phyloP scores from a whole-genome alignment of 148 eudicot species.

The Linanthus parryae region DNA sequence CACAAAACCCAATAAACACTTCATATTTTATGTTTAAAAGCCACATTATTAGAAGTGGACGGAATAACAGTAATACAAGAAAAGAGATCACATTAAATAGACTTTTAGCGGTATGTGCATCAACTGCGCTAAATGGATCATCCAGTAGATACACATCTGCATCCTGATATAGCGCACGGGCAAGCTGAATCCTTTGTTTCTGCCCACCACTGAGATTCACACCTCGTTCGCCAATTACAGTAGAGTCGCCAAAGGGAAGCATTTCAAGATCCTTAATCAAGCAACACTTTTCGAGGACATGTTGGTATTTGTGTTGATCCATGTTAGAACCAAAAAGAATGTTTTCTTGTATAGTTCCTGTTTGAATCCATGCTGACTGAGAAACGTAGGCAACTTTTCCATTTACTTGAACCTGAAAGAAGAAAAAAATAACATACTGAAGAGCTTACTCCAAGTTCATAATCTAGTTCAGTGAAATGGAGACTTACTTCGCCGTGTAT shows the following conservation, averaged over 20 bases:
- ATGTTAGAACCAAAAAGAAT: conserved; percentile 48
- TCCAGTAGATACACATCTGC: too few relatives aligned
- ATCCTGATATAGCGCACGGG: too few relatives aligned
- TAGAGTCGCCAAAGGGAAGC: conserved; percentile 48
- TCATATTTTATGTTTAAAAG: neutral
- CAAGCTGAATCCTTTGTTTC: too few relatives aligned
- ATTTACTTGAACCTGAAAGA: conserved; percentile 36
- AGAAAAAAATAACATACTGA: neutral
- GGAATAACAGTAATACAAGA: neutral
- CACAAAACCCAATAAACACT: conserved; percentile 3
- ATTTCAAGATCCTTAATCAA: conserved; percentile 40
- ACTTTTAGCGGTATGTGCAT: conserved; percentile 62
- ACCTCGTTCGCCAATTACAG: conserved; percentile 59
- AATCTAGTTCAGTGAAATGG: neutral
- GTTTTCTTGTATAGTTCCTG: conserved; percentile 57
- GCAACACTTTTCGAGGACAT: conserved; percentile 34
- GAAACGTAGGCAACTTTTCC: conserved; percentile 59
- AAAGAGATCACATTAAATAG: conserved; percentile 37
- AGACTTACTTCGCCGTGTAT: conserved; percentile 19
- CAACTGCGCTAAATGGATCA: too few relatives aligned
- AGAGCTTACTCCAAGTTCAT: neutral
- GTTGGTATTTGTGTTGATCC: conserved; percentile 33
- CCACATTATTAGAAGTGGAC: neutral
- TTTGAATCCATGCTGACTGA: conserved; percentile 65
- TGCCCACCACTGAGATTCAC: too few relatives aligned